Evolutionary conservation across 352 stramenopile species (phyloP), one percentile per base, ranked within the genome.

Genomic region (Elongisporangium anandrum): DNA sequence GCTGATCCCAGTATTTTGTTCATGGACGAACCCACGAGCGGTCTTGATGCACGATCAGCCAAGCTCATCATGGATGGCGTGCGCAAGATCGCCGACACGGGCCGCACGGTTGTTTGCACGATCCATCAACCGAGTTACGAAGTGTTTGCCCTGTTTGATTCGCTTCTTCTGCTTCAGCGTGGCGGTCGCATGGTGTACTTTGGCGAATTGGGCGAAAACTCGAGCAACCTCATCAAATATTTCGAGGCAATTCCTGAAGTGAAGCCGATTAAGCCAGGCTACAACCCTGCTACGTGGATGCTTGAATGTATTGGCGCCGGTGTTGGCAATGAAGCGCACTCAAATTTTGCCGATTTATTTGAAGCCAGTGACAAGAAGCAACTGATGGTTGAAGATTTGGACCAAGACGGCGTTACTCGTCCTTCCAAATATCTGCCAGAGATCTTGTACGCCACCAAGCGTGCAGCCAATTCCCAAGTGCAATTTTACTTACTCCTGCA

Each of bases 81-180:
- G n/a, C 88, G 91, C 56, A 94, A 95, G 60, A 83, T 97, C 54
- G 88, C 90, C 10, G 60, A 70, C 54, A 77, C 77, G 4, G 87
- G 88, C 0, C 65, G 78, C n/a, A 94, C 81, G 4, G 77, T 98
- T 26, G 71, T 97, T 0, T 97, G 93, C 55, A 97, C 90, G 8
- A 98, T 98, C 64, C 92, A 98, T 63, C 92, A 98, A 65, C 92
- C 92, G 17, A 84, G 74, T n/a, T 85, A 77, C 3, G 84, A 97
- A 52, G 83, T 97, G 7, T 97, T 97, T 34, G 78, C 80, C n/a
- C 77, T 88, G 22, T 96, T 97, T 60, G 87, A 97, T 63, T 79
- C 79, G 45, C 56, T 97, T 6, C 72, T 97, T 52, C 59, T 97
- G 4, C 71, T 97, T 15, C 64, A 85, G 47, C 66, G 71, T 9